phyloP scores from a whole-genome alignment of 371 early-diverging fungal species.

The Syncephalis fuscata region DNA sequence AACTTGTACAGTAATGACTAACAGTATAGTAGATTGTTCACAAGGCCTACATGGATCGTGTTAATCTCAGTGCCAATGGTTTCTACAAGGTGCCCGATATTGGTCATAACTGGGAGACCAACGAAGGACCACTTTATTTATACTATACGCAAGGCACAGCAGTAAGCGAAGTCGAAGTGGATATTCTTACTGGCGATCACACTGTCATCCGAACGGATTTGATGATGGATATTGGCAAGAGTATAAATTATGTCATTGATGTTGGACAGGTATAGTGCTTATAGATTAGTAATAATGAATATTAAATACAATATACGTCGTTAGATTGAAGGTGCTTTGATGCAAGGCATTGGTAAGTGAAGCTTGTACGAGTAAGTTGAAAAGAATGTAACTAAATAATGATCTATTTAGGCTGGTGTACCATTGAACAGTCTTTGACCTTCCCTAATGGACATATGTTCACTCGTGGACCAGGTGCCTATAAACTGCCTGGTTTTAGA shows the following conservation, averaged over 20 bases:
- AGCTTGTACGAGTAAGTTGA: neutral
- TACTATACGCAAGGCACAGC: constrained; percentile 66
- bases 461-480: constrained; percentile 59
- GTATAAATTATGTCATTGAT: constrained; percentile 60
- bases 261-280: constrained; percentile 59
- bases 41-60: constrained; percentile 50
- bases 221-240: constrained; percentile 54
- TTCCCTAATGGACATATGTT: constrained; percentile 41
- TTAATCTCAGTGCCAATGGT: constrained; percentile 52
- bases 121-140: constrained; percentile 36
- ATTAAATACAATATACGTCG: too few relatives aligned
- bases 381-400: neutral
- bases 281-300: too few relatives aligned
- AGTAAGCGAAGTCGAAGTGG: constrained; percentile 58
- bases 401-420: constrained; percentile 58
- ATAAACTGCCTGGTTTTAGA: constrained; percentile 61
- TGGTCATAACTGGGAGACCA: constrained; percentile 42
- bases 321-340: constrained; percentile 62
- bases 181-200: constrained; percentile 57
- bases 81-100: constrained; percentile 58
- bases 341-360: constrained; percentile 30
- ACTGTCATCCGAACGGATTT: constrained; percentile 46
- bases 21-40: constrained; percentile 12
- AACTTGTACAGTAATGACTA: neutral
- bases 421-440: constrained; percentile 53